Evolutionary conservation across 306 rosid genomes (phyloP).

Genomic region (Carpinus fangiana): DNA sequence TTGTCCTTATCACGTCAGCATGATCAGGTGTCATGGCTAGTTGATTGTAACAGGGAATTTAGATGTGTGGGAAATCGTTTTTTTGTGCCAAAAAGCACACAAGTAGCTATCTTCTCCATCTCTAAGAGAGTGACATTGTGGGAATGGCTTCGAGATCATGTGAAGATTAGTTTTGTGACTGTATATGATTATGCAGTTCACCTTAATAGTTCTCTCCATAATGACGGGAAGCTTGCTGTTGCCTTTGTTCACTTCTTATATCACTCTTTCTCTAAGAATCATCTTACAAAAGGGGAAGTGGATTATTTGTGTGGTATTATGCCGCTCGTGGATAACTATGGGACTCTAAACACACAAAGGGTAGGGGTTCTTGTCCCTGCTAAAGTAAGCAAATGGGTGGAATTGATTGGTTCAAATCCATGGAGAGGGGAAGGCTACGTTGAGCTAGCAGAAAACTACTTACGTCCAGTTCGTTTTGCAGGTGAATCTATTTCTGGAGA

Average conservation of each 20-base stretch:
- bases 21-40: slow-evolving; percentile 50
- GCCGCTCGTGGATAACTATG: slow-evolving; percentile 72
- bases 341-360: slow-evolving; percentile 16
- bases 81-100: slow-evolving; percentile 62
- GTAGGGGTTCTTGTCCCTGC: slow-evolving; percentile 62
- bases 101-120: slow-evolving; percentile 33
- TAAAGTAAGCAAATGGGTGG: slow-evolving; percentile 66
- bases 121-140: slow-evolving; percentile 23
- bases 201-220: slow-evolving; percentile 17
- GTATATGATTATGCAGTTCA: slow-evolving; percentile 34
- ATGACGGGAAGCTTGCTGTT: slow-evolving; percentile 28
- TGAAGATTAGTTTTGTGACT: slow-evolving; percentile 15
- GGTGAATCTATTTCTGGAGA: slow-evolving; percentile 26
- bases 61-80: slow-evolving; percentile 9
- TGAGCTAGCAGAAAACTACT: slow-evolving; percentile 58
- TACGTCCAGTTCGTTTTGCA: slow-evolving; percentile 29
- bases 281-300: slow-evolving; percentile 28
- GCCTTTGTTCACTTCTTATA: slow-evolving; percentile 58
- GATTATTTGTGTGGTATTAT: slow-evolving; percentile 20
- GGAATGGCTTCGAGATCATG: slow-evolving; percentile 43
- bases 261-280: slow-evolving; percentile 29
- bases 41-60: slow-evolving; percentile 52
- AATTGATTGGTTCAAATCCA: slow-evolving; percentile 52
- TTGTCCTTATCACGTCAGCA: slow-evolving; percentile 28
- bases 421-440: slow-evolving; percentile 57